A percentile compares a stretch with the other conserved stretches of the same genome.
Conservation (phyloP, 2,329 filamentous ascomycete genomes). For the Teratosphaeria zuluensis region DNA sequence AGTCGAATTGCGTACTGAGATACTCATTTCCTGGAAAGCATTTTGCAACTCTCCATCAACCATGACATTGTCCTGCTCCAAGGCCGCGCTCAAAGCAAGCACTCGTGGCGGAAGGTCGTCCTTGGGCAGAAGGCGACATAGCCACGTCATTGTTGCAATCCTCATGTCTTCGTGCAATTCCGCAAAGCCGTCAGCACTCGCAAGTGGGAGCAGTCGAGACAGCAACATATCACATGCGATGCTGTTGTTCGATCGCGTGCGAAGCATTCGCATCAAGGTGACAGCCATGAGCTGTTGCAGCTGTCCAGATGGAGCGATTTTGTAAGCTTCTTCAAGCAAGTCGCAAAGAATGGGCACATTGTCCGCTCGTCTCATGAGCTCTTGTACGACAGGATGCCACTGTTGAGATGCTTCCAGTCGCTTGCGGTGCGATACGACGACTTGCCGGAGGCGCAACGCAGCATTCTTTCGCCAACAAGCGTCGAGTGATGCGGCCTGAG, state of each 20-base stretch:
- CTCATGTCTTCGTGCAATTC: constrained; percentile 17
- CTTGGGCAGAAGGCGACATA: constrained; percentile 9
- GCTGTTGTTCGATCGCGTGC: background rate
- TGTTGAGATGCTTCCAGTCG: constrained; percentile 9
- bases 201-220: constrained; percentile 6
- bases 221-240: constrained; percentile 10
- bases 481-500: constrained; percentile 9
- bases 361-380: constrained; percentile 7
- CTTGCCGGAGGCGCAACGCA: constrained; percentile 10
- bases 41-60: constrained; percentile 13
- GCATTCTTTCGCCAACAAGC: constrained; percentile 15
- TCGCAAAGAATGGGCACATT: constrained; percentile 6
- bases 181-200: constrained; percentile 7
- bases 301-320: constrained; percentile 1
- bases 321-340: constrained; percentile 6
- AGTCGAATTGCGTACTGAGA: background rate
- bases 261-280: constrained; percentile 8
- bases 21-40: constrained; percentile 11
- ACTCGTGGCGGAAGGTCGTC: constrained; percentile 9
- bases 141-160: constrained; percentile 16
- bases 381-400: constrained; percentile 12
- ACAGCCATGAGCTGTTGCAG: constrained; percentile 11
- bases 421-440: constrained; percentile 5
- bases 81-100: constrained; percentile 8
- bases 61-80: constrained; percentile 16